A percentile compares a stretch with the other conserved stretches of the same genome.
Evolutionary conservation across 2,329 filamentous ascomycete species (phyloP).

Genomic region (Epichloe sibirici): DNA sequence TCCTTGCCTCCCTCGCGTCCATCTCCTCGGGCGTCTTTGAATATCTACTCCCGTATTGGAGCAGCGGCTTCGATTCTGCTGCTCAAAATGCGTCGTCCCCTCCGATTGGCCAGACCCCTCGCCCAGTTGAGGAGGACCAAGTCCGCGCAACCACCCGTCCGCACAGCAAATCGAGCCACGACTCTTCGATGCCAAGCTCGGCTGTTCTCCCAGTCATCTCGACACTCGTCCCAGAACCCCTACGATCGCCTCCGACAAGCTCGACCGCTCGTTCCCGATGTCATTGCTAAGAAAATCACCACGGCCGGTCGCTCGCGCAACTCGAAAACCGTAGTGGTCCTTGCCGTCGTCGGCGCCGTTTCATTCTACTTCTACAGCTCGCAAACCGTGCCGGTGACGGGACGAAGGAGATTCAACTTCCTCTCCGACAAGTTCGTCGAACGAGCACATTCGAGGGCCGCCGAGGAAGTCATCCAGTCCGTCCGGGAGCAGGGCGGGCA

Average conservation of each 20-base stretch:
- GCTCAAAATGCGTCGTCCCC: neutral
- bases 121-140: neutral
- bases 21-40: neutral
- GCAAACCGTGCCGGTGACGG: constrained; percentile 61
- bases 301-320: constrained; percentile 17
- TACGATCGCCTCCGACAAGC: constrained; percentile 18
- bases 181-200: neutral
- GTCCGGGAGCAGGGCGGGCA: constrained; percentile 37
- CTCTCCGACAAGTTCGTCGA: constrained; percentile 45
- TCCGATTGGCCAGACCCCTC: neutral
- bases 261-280: constrained; percentile 20
- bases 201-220: constrained; percentile 12
- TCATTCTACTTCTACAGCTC: constrained; percentile 56
- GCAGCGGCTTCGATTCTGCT: neutral
- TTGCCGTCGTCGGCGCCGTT: constrained; percentile 31
- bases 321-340: constrained; percentile 24
- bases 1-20: neutral
- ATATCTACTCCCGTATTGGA: neutral
- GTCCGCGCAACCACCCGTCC: neutral
- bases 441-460: constrained; percentile 19
- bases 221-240: constrained; percentile 10
- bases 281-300: constrained; percentile 14
- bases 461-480: constrained; percentile 35
- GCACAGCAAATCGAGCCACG: neutral
- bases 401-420: constrained; percentile 60